Evolutionary conservation across 345 rosid genomes (phyloP), one percentile per base, ranked within the genome.

Genomic region (Erysimum cheiranthoides): DNA sequence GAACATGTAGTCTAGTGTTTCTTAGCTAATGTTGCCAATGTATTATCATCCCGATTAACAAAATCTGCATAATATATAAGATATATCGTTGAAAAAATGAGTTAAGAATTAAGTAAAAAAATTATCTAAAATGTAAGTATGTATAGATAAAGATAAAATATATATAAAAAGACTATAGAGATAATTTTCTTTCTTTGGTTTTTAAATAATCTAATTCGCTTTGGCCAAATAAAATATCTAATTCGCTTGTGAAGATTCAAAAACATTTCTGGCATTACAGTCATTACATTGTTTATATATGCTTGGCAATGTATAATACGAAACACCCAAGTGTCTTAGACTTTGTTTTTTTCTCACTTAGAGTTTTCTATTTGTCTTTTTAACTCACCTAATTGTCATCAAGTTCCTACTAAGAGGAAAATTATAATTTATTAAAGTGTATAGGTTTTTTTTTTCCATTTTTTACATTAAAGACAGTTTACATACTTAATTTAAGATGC

Each of bases 341-440:
- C 38, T 68, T 31, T 68, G 79, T 39, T 60, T 57, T 11, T 10
- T 74, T 56, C 68, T 68, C 46, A 49, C 45, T 68, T 68, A 43
- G 57, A 60, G 63, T 68, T 68, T 76, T 76, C 58, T 76, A 68
- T 61, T 68, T 68, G 74, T 76, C 70, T 52, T 59, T 57, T 73
- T 21, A 61, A 58, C 40, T 61, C 74, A 76, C 56, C 64, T 51
- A 61, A 61, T 61, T 40, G 11, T 68, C 61, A 67, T 59, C 67
- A 67, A 38, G 4, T 36, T 65, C 73, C 58, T 39, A 5, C 27
- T 71, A 5, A 71, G 13, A 35, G 38, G 4, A 27, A 27, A 3
- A 12, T 31, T n/a, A 39, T 38, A 47, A 49, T 30, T 73, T 31
- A 39, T 6, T 6, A 3, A 13, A 31, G 30, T 47, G 11, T 31